A percentile compares a stretch with the other conserved stretches of the same genome.
These are phyloP conservation scores for Hypoxylon trugodes DNA, from an alignment of 495 filamentous ascomycete species.

Conservation along the genomic window DNA sequence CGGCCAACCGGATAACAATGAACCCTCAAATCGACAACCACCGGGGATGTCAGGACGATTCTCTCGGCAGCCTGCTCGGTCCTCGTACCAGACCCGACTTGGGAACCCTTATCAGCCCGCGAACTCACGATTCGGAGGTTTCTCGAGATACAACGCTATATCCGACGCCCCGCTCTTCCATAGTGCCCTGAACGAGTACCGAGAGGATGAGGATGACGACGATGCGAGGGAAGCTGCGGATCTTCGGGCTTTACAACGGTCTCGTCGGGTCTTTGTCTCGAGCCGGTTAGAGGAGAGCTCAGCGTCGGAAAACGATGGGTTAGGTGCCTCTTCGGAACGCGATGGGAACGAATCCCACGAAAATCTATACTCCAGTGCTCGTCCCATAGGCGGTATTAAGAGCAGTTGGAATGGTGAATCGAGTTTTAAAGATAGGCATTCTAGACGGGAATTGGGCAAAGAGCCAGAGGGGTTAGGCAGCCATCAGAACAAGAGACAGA, in stretches of 20 bases:
- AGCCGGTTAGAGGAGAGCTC: conserved; percentile 81
- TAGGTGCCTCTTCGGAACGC: conserved; percentile 62
- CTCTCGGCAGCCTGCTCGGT: conserved; percentile 46
- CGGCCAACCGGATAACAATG: conserved; percentile 66
- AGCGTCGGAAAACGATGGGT: conserved; percentile 75
- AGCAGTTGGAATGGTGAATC: conserved; percentile 66
- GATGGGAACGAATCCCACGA: conserved; percentile 55
- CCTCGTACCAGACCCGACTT: conserved; percentile 50
- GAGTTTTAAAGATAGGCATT: conserved; percentile 47
- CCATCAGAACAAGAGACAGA: conserved; percentile 53
- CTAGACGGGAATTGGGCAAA: conserved; percentile 46
- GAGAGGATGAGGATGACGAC: conserved; percentile 92
- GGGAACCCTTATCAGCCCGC: conserved; percentile 77
- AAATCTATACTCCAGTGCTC: conserved; percentile 44
- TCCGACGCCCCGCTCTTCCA: conserved; percentile 92
- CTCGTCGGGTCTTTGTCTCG: conserved; percentile 84
- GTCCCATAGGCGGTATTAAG: conserved; percentile 61
- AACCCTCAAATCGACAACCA: conserved; percentile 45
- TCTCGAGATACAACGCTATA: conserved; percentile 71
- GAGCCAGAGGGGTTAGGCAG: conserved; percentile 53
- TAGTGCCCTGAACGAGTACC: conserved; percentile 76
- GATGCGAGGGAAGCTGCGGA: conserved; percentile 92
- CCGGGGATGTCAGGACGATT: conserved; percentile 48
- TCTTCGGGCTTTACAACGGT: conserved; percentile 88
- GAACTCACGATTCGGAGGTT: conserved; percentile 73